Percentiles rank a stretch among this genome's conserved stretches.
Evolutionary conservation across 345 rosid genomes (phyloP).

Genomic region (Syzygium grande): DNA sequence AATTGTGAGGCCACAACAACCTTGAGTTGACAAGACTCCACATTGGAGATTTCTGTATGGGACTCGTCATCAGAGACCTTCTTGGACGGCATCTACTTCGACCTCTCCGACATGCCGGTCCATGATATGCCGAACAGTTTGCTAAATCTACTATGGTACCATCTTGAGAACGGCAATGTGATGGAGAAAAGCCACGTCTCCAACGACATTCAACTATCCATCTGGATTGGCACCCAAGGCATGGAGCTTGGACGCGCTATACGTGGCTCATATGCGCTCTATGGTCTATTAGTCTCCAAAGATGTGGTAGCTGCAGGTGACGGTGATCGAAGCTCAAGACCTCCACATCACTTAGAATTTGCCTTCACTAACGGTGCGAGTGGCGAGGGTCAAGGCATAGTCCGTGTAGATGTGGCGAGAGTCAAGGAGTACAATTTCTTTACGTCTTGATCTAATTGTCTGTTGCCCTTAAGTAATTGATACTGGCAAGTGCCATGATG

Average conservation of each 20-base stretch:
- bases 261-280: slow-evolving; percentile 74
- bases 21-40: slow-evolving; percentile 34
- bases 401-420: slow-evolving; percentile 62
- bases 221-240: slow-evolving; percentile 54
- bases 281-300: neutral
- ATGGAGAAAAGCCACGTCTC: slow-evolving; percentile 33
- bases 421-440: neutral
- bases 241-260: slow-evolving; percentile 34
- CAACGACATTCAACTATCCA: slow-evolving; percentile 27
- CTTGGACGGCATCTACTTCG: slow-evolving; percentile 78
- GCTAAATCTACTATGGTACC: slow-evolving; percentile 80
- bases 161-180: slow-evolving; percentile 45
- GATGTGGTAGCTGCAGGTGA: no score
- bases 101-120: slow-evolving; percentile 69
- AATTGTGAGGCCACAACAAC: slow-evolving; percentile 34
- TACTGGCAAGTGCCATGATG: no score
- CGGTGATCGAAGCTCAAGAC: slow-evolving; percentile 46
- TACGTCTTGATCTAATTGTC: no score
- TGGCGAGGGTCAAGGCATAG: slow-evolving; percentile 64
- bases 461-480: no score
- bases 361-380: slow-evolving; percentile 73
- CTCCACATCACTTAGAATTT: slow-evolving; percentile 59
- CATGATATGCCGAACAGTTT: slow-evolving; percentile 66
- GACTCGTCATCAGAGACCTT: slow-evolving; percentile 61
- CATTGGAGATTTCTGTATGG: slow-evolving; percentile 77